A percentile compares a stretch with the other conserved stretches of the same genome.
These are phyloP conservation scores for Annulohypoxylon truncatum DNA, from an alignment of 2,329 filamentous ascomycete species.

Conservation along the genomic window DNA sequence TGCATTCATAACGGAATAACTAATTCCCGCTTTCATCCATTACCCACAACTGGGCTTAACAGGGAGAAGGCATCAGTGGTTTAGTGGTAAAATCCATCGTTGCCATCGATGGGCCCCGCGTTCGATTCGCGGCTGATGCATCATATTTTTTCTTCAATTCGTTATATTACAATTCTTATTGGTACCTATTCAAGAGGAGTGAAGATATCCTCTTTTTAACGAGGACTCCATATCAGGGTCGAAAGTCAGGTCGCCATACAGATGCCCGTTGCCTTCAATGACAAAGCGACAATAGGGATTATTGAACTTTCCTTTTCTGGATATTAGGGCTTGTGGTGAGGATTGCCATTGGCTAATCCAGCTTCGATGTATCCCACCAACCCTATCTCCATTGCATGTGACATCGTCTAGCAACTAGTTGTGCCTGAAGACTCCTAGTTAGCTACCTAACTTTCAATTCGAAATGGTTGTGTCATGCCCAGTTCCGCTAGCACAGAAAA, in stretches of 20 bases:
- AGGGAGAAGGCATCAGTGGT: constrained; percentile 57
- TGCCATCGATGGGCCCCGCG: constrained; percentile 64
- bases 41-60: not conserved
- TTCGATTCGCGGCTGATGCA: constrained; percentile 59
- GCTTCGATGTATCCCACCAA: not conserved
- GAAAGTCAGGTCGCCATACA: not conserved
- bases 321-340: not conserved
- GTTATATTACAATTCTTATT: not conserved
- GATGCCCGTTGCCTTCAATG: not conserved
- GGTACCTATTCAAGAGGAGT: too few relatives aligned
- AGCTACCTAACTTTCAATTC: not conserved
- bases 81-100: constrained; percentile 67
- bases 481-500: not conserved
- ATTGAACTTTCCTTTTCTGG: not conserved
- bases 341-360: not conserved
- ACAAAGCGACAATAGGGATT: not conserved
- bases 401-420: not conserved
- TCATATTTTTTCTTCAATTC: constrained; percentile 19
- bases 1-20: not conserved
- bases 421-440: too few relatives aligned
- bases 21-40: not conserved
- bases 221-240: not conserved
- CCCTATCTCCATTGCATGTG: not conserved
- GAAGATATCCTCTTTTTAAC: not conserved
- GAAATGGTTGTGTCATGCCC: not conserved